phyloP scores from a whole-genome alignment of 345 rosid genomes.

The Fremontodendron californicum region DNA sequence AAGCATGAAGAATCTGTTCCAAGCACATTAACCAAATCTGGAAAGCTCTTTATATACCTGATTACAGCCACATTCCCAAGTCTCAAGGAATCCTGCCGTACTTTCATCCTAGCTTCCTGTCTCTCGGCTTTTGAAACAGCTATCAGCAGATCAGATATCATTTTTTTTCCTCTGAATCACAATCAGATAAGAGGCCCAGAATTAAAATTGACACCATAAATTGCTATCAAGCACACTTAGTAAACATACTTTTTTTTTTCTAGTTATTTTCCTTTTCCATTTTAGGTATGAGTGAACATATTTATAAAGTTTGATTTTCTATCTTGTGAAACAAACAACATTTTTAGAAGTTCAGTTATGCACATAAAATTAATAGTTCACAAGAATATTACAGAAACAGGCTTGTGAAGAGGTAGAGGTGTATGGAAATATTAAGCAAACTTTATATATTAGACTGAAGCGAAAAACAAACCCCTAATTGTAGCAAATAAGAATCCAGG shows the following conservation, averaged over 20 bases:
- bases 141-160: conserved; percentile 85
- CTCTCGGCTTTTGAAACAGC: conserved; percentile 94
- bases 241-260: neutral
- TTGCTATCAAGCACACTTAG: neutral
- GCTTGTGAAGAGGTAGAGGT: neutral
- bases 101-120: conserved; percentile 93
- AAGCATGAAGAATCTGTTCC: neutral
- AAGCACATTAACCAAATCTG: neutral
- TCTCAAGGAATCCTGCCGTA: conserved; percentile 90
- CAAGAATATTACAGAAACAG: neutral
- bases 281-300: neutral
- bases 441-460: neutral
- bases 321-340: neutral
- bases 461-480: neutral
- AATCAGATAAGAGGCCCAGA: conserved; percentile 15
- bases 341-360: neutral
- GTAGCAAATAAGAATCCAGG: neutral
- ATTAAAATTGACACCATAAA: neutral
- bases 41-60: conserved; percentile 42
- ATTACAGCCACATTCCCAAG: conserved; percentile 94
- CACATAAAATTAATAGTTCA: neutral
- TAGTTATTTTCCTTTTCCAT: neutral
- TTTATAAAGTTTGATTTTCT: neutral
- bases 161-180: conserved; percentile 74
- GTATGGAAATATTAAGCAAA: neutral